These are phyloP conservation scores for Actinomucor elegans DNA, from an alignment of 371 early-diverging fungal species.

Conservation along the genomic window DNA sequence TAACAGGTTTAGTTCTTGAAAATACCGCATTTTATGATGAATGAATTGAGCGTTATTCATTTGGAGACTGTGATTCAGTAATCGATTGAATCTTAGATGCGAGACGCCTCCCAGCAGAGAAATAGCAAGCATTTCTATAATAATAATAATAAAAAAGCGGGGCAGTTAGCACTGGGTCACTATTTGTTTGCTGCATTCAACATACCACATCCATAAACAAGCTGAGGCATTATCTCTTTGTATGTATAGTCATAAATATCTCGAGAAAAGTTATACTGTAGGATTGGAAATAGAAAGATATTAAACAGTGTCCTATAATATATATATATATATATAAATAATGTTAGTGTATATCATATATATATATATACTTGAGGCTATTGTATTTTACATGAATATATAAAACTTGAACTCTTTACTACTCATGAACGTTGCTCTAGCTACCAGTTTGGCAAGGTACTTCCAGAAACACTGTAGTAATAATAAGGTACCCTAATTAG, in stretches of 20 bases:
- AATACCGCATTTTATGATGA: constrained; percentile 40
- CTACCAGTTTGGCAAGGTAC: constrained; percentile 51
- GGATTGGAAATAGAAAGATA: constrained; percentile 38
- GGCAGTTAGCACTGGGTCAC: too few species aligned
- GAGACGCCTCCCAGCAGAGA: constrained; percentile 43
- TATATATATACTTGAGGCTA: too few species aligned
- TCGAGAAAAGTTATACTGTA: constrained; percentile 45
- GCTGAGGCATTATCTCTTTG: constrained; percentile 50
- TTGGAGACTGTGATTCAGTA: constrained; percentile 26
- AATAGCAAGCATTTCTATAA: constrained; percentile 35
- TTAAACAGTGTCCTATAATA: constrained; percentile 39
- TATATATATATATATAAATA: too few species aligned
- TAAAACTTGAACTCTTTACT: constrained; percentile 51
- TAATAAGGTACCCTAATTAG: constrained; percentile 43
- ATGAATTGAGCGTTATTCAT: constrained; percentile 32
- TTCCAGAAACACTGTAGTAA: constrained; percentile 59
- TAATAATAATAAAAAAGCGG: neutral
- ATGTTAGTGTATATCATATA: too few species aligned
- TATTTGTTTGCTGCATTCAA: neutral
- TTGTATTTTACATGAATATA: constrained; percentile 37
- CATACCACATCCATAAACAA: constrained; percentile 45
- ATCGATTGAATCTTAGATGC: constrained; percentile 42
- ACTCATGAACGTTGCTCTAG: constrained; percentile 48
- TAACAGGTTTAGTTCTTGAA: constrained; percentile 46
- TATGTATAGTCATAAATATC: constrained; percentile 38